These are phyloP conservation scores for Tetragonia tetragonoides DNA, from an alignment of 148 eudicot genomes.

Conservation along the genomic window DNA sequence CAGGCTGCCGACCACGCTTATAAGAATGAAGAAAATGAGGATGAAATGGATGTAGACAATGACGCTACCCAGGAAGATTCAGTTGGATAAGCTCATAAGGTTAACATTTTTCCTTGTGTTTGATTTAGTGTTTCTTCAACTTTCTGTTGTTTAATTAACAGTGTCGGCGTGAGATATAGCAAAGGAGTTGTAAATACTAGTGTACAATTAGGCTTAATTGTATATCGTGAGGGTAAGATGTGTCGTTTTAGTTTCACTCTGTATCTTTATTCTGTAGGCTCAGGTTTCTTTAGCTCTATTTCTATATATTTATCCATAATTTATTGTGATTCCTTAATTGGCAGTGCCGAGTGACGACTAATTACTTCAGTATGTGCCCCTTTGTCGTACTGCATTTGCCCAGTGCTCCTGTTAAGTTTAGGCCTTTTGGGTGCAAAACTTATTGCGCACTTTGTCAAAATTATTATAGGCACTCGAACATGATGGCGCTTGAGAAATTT, in stretches of 20 bases:
- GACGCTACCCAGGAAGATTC: conserved; percentile 86
- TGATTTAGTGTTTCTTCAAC: too few relatives aligned
- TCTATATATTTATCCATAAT: not conserved
- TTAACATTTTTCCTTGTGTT: not conserved
- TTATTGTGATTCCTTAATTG: not conserved
- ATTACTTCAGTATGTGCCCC: too few relatives aligned
- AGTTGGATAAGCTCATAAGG: conserved; percentile 30
- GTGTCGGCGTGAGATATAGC: not conserved
- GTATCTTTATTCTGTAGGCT: not conserved
- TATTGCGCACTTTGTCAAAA: not conserved
- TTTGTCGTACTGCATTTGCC: not conserved
- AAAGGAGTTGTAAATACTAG: conserved; percentile 20
- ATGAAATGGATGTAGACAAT: conserved; percentile 55
- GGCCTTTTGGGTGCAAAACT: not conserved
- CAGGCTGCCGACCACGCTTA: conserved; percentile 34
- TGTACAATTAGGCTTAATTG: conserved; percentile 14
- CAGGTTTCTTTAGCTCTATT: not conserved
- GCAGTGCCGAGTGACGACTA: not conserved
- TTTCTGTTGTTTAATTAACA: not conserved
- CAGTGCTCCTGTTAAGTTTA: not conserved
- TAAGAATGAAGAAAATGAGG: conserved; percentile 28
- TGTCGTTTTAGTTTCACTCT: conserved; percentile 5
- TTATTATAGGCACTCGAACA: not conserved
- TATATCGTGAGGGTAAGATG: conserved; percentile 2
- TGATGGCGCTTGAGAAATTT: not conserved